phyloP scores from a whole-genome alignment of 2,329 filamentous ascomycete genomes.

The Aphanocladium album region DNA sequence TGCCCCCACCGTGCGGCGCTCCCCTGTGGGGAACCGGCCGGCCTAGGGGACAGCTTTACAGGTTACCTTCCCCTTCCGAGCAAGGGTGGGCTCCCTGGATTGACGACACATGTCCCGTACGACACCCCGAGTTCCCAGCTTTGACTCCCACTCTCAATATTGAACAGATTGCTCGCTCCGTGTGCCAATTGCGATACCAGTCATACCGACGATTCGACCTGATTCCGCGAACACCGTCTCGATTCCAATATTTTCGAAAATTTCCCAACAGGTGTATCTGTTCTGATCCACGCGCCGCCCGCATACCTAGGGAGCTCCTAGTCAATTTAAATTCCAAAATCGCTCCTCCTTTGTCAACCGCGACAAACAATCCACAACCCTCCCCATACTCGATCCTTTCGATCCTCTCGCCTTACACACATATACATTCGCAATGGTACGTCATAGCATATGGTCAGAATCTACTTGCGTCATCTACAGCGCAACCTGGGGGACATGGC shows the following conservation, averaged over 20 bases:
- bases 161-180: constrained; percentile 3
- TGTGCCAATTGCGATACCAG: constrained; percentile 1
- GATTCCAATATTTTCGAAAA: neutral
- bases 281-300: constrained; percentile 1
- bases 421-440: constrained; percentile 1
- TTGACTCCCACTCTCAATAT: neutral
- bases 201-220: constrained; percentile 1
- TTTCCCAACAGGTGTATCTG: neutral
- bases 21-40: constrained; percentile 6
- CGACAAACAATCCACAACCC: neutral
- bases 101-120: constrained; percentile 21
- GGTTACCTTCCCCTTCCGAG: constrained; percentile 9
- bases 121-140: neutral
- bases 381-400: neutral
- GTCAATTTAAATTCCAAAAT: neutral
- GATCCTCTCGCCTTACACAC: neutral
- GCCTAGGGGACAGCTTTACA: constrained; percentile 4
- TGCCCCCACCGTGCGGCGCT: neutral
- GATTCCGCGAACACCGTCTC: neutral
- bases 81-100: constrained; percentile 2
- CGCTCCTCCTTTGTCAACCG: neutral
- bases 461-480: no score
- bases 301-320: neutral
- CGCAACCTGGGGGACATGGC: neutral
- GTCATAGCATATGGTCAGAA: neutral